These are phyloP conservation scores for Samsoniella hepiali DNA, from an alignment of 2,329 filamentous ascomycete genomes.

Conservation along the genomic window DNA sequence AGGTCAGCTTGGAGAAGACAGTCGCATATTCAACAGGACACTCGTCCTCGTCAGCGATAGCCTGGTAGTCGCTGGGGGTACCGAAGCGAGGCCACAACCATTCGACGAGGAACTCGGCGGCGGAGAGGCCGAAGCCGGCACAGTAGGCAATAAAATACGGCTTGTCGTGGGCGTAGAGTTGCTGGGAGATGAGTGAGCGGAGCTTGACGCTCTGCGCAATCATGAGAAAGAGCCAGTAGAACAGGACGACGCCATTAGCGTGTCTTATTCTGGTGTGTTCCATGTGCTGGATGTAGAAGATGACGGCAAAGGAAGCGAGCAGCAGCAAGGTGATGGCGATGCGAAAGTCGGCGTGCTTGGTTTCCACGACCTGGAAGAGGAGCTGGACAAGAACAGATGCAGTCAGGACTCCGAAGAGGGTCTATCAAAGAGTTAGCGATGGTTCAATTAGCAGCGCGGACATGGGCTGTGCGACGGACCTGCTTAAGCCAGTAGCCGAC, in stretches of 20 bases:
- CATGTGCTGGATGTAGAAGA: constrained; percentile 79
- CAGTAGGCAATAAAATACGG: constrained; percentile 78
- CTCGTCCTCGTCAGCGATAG: constrained; percentile 57
- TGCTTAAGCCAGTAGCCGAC: constrained; percentile 93
- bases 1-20: constrained; percentile 88
- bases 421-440: constrained; percentile 31
- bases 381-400: constrained; percentile 69
- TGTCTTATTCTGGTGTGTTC: constrained; percentile 81
- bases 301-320: constrained; percentile 66
- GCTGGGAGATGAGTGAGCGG: constrained; percentile 77
- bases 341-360: constrained; percentile 74
- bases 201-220: constrained; percentile 78
- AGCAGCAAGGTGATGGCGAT: constrained; percentile 78
- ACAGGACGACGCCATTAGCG: constrained; percentile 81
- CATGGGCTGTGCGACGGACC: constrained; percentile 48
- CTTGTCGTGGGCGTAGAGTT: constrained; percentile 62
- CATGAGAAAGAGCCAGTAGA: constrained; percentile 88
- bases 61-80: constrained; percentile 52
- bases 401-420: constrained; percentile 65
- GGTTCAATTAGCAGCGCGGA: not conserved
- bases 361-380: constrained; percentile 61
- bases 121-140: constrained; percentile 65
- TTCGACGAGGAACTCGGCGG: constrained; percentile 72
- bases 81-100: constrained; percentile 81
- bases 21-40: constrained; percentile 86